Percentiles rank a stretch among this genome's conserved stretches.
These are phyloP conservation scores for Tritrichomonas musculus DNA, from an alignment of 208 protist genomes.

Conservation along the genomic window DNA sequence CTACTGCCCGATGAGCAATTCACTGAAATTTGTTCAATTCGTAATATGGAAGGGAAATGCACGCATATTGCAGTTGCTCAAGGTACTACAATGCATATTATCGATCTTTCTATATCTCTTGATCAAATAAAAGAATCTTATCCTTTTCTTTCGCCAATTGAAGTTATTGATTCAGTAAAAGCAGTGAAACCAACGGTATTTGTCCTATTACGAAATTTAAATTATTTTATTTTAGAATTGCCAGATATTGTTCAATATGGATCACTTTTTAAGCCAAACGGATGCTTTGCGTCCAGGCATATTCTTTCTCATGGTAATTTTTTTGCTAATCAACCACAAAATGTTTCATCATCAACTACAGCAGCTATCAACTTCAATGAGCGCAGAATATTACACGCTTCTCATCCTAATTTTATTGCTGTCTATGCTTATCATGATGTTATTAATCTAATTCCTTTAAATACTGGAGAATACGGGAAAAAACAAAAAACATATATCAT, in stretches of 20 bases:
- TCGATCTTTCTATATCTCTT: neutral
- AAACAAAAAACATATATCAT: neutral
- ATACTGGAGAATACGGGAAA: no score
- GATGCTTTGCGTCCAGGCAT: neutral
- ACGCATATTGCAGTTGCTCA: neutral
- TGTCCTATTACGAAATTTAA: neutral
- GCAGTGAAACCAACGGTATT: neutral
- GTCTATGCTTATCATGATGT: neutral
- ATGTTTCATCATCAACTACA: neutral
- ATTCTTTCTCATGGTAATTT: neutral
- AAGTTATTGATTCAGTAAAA: neutral
- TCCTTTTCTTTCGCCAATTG: constrained; percentile 19
- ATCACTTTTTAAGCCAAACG: neutral
- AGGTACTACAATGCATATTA: neutral
- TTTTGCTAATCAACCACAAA: neutral
- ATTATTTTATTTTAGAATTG: constrained; percentile 17
- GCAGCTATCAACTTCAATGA: neutral
- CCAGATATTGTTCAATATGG: neutral
- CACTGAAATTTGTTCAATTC: neutral
- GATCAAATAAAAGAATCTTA: neutral
- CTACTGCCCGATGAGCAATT: neutral
- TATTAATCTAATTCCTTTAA: neutral
- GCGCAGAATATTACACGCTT: neutral
- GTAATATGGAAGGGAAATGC: neutral
- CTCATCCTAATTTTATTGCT: constrained; percentile 1